phyloP scores from a whole-genome alignment of 306 rosid species.

The Begonia peltatifolia region DNA sequence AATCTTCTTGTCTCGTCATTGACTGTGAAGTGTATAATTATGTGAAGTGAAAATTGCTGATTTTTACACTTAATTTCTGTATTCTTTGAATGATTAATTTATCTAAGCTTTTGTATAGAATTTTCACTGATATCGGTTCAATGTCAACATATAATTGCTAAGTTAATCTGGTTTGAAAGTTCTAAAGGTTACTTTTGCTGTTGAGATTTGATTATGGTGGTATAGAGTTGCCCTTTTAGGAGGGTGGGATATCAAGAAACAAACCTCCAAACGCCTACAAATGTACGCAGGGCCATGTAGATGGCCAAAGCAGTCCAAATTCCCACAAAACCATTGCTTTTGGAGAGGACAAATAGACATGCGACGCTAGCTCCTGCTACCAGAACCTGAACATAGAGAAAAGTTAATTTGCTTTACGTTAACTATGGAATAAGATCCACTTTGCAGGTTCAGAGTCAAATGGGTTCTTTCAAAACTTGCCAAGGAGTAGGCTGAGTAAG shows the following conservation, averaged over 20 bases:
- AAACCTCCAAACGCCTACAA: conserved; percentile 2
- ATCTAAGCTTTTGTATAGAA: too few species aligned
- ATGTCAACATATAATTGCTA: too few species aligned
- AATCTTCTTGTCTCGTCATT: not conserved
- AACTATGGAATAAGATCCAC: not conserved
- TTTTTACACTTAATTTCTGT: too few species aligned
- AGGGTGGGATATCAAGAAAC: not conserved
- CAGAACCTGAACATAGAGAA: conserved; percentile 34
- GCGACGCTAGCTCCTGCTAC: conserved; percentile 74
- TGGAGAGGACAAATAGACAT: conserved; percentile 57
- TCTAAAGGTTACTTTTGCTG: too few species aligned
- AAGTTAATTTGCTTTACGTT: not conserved
- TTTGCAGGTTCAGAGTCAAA: not conserved
- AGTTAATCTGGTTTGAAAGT: too few species aligned
- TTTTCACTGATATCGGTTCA: too few species aligned
- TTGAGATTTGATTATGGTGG: too few species aligned
- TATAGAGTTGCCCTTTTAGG: not conserved
- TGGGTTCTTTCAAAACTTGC: conserved; percentile 26
- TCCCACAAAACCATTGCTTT: conserved; percentile 35
- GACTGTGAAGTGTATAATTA: too few species aligned
- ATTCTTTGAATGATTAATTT: too few species aligned
- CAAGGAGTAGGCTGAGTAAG: conserved; percentile 92
- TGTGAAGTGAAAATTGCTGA: too few species aligned
- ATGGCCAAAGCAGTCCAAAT: not conserved
- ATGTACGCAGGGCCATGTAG: conserved; percentile 1